Evolutionary conservation across 2,329 filamentous ascomycete genomes (phyloP), one percentile per base, ranked within the genome.

Genomic region (Colletotrichum tanaceti): DNA sequence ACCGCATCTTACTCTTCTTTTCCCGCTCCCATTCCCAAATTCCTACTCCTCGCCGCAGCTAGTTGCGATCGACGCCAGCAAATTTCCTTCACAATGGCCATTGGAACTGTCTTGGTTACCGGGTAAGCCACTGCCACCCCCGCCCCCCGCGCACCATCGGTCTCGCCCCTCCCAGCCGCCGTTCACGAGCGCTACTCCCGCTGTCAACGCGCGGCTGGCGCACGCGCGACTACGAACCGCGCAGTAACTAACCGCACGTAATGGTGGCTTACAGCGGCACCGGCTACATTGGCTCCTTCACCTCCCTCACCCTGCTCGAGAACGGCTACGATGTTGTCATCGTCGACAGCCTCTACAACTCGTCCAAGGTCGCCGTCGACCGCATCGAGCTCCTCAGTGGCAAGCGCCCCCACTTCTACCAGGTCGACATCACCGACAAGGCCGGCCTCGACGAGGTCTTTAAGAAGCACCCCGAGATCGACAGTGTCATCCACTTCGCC

Each of bases 221-320:
- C 63, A 68, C 32, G 32, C 2, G 47, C 14, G 32, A 7, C 46
- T 49, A 39, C 44, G 11, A 52, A 61, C 16, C 6, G 43, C 49
- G 38, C 49, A 28, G 20, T 58, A 14, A 53, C 67, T 70, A 63
- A 70, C 44, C 64, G 50, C 63, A 32, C 38, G 49, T 38, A 50
- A 46, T 39, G 52, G 52, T 61, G 74, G 74, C 73, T 73, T 74
- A 69, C 79, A 98, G 96, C 87, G 96, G 96, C 77, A 97, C 94
- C 73, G 96, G 96, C 84, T 99, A 99, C 87, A 99, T 99, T 82
- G 96, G 96, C 79, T 98, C 95, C 58, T 98, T 98, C 86, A 99
- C 96, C 71, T 86, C 93, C 65, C 90, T 99, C 59, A 91, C 94
- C 62, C 92, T 99, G 32, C 93, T 99, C 74, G 87, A 98, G 78